Percentiles rank a stretch among this genome's conserved stretches.
These are phyloP conservation scores for Diaporthe citri DNA, from an alignment of 2,329 filamentous ascomycete genomes.

Conservation along the genomic window DNA sequence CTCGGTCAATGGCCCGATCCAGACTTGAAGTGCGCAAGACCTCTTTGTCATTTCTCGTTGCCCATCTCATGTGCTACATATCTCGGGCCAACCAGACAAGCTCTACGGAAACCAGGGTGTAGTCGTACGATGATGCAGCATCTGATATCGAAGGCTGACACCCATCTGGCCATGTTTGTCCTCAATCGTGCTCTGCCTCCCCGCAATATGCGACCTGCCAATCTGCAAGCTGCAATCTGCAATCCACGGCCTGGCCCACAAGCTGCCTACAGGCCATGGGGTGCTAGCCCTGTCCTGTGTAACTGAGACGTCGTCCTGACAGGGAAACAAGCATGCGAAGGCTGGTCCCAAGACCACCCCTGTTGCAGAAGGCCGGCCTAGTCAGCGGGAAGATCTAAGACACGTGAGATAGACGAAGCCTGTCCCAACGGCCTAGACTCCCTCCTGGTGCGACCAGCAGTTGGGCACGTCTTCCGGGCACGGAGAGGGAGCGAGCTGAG, in stretches of 20 bases:
- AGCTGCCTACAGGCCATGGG: neutral
- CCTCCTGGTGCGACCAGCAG: slow-evolving; percentile 9
- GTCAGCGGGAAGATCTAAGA: slow-evolving; percentile 31
- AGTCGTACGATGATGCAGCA: slow-evolving; percentile 34
- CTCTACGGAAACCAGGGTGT: neutral
- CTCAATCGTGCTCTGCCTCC: neutral
- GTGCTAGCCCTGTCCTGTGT: slow-evolving; percentile 24
- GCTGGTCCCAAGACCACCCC: slow-evolving; percentile 24
- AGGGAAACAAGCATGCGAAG: slow-evolving; percentile 26
- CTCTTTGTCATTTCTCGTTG: slow-evolving; percentile 17
- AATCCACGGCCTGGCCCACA: neutral
- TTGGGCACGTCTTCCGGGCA: neutral
- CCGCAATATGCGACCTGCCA: slow-evolving; percentile 15
- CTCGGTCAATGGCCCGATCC: neutral
- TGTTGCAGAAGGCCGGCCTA: slow-evolving; percentile 24
- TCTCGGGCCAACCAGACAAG: slow-evolving; percentile 20
- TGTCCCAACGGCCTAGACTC: slow-evolving; percentile 18
- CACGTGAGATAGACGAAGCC: slow-evolving; percentile 21
- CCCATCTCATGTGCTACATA: neutral
- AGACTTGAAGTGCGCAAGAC: neutral
- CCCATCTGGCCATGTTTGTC: slow-evolving; percentile 6
- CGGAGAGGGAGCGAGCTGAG: neutral
- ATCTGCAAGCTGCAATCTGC: slow-evolving; percentile 16
- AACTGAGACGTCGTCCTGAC: slow-evolving; percentile 29
- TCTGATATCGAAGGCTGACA: slow-evolving; percentile 19